A percentile compares a stretch with the other conserved stretches of the same genome.
These are phyloP conservation scores for Nakataea oryzae DNA, from an alignment of 2,329 filamentous ascomycete genomes.

Conservation along the genomic window DNA sequence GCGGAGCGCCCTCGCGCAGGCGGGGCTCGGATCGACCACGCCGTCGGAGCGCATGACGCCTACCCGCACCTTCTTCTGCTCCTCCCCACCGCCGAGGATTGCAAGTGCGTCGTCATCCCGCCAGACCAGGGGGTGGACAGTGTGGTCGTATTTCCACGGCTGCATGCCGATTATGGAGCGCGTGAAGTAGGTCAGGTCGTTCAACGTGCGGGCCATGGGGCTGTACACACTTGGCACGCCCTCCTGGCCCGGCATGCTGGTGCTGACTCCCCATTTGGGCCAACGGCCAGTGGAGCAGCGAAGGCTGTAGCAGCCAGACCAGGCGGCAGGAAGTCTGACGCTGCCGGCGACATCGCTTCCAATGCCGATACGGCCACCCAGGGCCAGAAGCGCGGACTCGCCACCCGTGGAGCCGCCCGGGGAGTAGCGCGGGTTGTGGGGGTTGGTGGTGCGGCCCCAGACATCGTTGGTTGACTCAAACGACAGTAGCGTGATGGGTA, in stretches of 20 bases:
- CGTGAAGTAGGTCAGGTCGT: slow-evolving; percentile 78
- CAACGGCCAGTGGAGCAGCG: slow-evolving; percentile 83
- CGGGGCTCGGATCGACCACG: slow-evolving; percentile 78
- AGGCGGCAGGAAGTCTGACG: slow-evolving; percentile 78
- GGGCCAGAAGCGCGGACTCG: slow-evolving; percentile 71
- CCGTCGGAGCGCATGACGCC: slow-evolving; percentile 71
- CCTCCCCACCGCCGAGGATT: slow-evolving; percentile 24
- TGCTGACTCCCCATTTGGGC: slow-evolving; percentile 75
- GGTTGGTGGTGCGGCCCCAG: slow-evolving; percentile 76
- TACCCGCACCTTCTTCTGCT: slow-evolving; percentile 56
- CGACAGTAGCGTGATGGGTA: slow-evolving; percentile 76
- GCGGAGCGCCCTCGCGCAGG: slow-evolving; percentile 67
- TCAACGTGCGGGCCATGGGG: slow-evolving; percentile 80
- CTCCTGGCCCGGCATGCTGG: slow-evolving; percentile 88
- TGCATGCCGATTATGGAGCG: slow-evolving; percentile 67
- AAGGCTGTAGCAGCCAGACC: slow-evolving; percentile 78
- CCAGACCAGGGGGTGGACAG: slow-evolving; percentile 80
- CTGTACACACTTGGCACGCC: slow-evolving; percentile 83
- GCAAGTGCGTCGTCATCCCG: slow-evolving; percentile 48
- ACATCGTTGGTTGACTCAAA: slow-evolving; percentile 72
- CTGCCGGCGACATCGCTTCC: slow-evolving; percentile 88
- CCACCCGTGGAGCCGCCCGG: slow-evolving; percentile 85
- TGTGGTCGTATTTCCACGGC: slow-evolving; percentile 83
- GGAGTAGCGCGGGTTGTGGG: slow-evolving; percentile 73
- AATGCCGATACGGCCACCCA: slow-evolving; percentile 77